Evolutionary conservation across 768 basidiomycete genomes (phyloP), one percentile per base, ranked within the genome.

Genomic region (Trametopsis cervina): DNA sequence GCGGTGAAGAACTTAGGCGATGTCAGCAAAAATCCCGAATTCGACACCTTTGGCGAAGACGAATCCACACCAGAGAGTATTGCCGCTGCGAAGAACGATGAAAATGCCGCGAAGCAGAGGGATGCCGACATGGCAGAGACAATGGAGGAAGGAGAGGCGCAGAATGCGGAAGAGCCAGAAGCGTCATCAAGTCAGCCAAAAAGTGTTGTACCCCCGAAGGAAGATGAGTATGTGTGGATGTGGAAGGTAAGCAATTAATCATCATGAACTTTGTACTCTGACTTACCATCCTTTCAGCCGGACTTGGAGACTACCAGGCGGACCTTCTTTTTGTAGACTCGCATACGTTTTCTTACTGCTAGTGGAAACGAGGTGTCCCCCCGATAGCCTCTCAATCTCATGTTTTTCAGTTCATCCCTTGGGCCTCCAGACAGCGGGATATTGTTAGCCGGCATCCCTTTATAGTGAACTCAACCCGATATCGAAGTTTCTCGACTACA

Each of bases 271-370:
- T 17, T 51, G 46, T 60, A 39, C 29, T 20, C 47, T 45, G 20
- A 48, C 35, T 37, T 3, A 49, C 39, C 49, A 44, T 42, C 25
- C 47, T 25, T 24, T 11, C 60, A 96, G 94, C 85, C 95, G n/a
- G 87, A 93, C 69, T 72, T 97, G 61, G 92, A 98, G 68, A 87
- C 89, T 3, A 85, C 85, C 10, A 79, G 92, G 64, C 75, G 81
- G 59, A 95, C 90, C 13, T 96, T 96, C 69, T 96, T 95, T 71
- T 67, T 96, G 57, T 96, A 67, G 66, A n/a, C n/a, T n/a, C n/a
- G n/a, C n/a, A n/a, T n/a, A n/a, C n/a, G n/a, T n/a, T n/a, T n/a
- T n/a, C n/a, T n/a, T n/a, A n/a, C n/a, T n/a, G n/a, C n/a, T n/a
- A n/a, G n/a, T n/a, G n/a, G n/a, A n/a, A n/a, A n/a, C n/a, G n/a